Conservation (phyloP, 129 eudicot genomes). For the Rutidosis leptorrhynchoides region DNA sequence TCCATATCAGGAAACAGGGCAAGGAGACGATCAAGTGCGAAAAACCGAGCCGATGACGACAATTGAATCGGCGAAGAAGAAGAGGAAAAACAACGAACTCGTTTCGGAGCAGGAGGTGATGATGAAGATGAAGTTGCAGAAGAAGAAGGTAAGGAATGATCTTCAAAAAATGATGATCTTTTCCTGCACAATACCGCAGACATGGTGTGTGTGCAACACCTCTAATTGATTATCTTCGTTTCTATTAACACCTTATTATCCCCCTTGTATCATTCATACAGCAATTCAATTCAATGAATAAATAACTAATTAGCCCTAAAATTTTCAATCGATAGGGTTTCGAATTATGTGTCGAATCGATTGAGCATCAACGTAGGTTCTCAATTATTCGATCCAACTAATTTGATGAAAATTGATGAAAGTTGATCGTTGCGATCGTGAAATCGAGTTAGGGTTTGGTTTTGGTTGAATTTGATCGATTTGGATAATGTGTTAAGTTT, state of each 20-base stretch:
- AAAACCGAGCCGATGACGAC: conserved; percentile 35
- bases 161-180: conserved; percentile 71
- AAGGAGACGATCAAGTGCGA: conserved; percentile 57
- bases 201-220: conserved; percentile 49
- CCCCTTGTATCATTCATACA: conserved; percentile 38
- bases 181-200: conserved; percentile 87
- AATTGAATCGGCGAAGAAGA: conserved; percentile 55
- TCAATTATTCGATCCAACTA: conserved; percentile 7
- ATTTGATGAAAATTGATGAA: no score
- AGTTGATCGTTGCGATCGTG: no score
- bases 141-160: conserved; percentile 44
- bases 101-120: conserved; percentile 53
- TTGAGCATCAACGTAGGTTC: conserved; percentile 13
- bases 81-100: conserved; percentile 60
- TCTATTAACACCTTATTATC: conserved; percentile 27
- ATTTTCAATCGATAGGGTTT: not conserved
- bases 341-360: not conserved
- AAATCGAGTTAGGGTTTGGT: not conserved
- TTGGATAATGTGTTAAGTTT: not conserved
- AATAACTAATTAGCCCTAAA: not conserved
- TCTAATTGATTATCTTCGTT: conserved; percentile 1
- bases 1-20: conserved; percentile 85
- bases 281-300: conserved; percentile 21
- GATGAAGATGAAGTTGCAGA: conserved; percentile 47
- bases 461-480: conserved; percentile 14